Evolutionary conservation across 306 rosid genomes (phyloP).

Genomic region (Dalbergia cultrata): DNA sequence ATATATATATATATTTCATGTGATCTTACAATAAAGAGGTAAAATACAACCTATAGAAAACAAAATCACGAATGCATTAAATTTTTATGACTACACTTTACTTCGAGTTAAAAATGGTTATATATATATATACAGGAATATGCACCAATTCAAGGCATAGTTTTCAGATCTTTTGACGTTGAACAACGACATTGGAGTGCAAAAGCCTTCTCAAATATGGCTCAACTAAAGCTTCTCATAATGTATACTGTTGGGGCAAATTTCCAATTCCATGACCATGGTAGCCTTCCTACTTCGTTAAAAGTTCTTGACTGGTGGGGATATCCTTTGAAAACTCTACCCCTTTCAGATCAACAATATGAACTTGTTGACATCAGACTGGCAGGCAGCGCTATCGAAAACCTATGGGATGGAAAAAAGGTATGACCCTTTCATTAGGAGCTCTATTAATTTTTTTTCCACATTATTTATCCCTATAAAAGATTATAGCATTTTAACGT

Average conservation of each 20-base stretch:
- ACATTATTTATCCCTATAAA: too few relatives aligned
- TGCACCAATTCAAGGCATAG: neutral
- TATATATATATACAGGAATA: neutral
- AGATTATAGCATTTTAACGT: too few relatives aligned
- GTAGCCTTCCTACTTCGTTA: neutral
- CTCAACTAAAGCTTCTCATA: neutral
- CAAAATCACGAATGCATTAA: too few relatives aligned
- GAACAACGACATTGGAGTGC: neutral
- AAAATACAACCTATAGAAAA: too few relatives aligned
- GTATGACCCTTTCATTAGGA: neutral
- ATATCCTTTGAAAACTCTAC: conserved; percentile 13
- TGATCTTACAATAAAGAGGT: too few relatives aligned
- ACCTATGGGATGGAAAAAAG: conserved; percentile 11
- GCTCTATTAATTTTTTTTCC: neutral
- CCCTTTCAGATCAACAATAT: neutral
- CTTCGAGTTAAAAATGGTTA: too few relatives aligned
- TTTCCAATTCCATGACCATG: neutral
- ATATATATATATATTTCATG: too few relatives aligned
- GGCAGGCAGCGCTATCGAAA: neutral
- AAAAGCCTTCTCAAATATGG: conserved; percentile 20
- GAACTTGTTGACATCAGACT: conserved; percentile 32
- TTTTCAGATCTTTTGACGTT: too few relatives aligned
- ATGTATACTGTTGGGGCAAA: too few relatives aligned
- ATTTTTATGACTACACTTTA: too few relatives aligned
- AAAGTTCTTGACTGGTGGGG: neutral